These are phyloP conservation scores for Luvunga scandens DNA, from an alignment of 345 rosid species.

Conservation along the genomic window DNA sequence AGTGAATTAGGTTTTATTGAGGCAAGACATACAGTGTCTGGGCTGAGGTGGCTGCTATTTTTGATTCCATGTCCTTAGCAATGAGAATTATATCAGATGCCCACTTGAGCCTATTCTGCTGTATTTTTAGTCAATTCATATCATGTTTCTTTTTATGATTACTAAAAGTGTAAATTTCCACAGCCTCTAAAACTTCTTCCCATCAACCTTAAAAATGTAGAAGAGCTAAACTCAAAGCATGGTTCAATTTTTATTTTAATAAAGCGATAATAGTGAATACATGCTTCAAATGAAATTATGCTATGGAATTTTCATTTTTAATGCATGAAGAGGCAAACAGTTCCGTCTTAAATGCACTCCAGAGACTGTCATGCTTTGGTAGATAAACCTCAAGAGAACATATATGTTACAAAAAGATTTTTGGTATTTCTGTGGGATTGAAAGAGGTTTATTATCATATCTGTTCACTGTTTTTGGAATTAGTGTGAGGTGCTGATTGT, in stretches of 20 bases:
- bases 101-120: not conserved
- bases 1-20: constrained; percentile 83
- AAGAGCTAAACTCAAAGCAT: not conserved
- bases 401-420: not conserved
- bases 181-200: not conserved
- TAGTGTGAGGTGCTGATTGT: not conserved
- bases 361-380: too few relatives aligned
- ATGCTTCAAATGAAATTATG: not conserved
- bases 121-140: not conserved
- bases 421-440: not conserved
- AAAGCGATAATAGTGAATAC: not conserved
- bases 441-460: not conserved
- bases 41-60: constrained; percentile 65
- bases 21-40: constrained; percentile 92
- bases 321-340: too few relatives aligned
- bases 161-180: not conserved
- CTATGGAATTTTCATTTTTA: not conserved
- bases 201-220: not conserved
- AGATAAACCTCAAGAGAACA: too few relatives aligned
- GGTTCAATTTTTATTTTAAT: not conserved
- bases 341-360: too few relatives aligned
- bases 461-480: not conserved
- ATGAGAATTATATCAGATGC: not conserved
- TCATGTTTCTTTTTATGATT: not conserved
- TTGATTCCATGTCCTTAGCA: not conserved